Percentiles rank a stretch among this genome's conserved stretches.
phyloP scores from a whole-genome alignment of 495 filamentous ascomycete species.

The Neurospora pannonica region DNA sequence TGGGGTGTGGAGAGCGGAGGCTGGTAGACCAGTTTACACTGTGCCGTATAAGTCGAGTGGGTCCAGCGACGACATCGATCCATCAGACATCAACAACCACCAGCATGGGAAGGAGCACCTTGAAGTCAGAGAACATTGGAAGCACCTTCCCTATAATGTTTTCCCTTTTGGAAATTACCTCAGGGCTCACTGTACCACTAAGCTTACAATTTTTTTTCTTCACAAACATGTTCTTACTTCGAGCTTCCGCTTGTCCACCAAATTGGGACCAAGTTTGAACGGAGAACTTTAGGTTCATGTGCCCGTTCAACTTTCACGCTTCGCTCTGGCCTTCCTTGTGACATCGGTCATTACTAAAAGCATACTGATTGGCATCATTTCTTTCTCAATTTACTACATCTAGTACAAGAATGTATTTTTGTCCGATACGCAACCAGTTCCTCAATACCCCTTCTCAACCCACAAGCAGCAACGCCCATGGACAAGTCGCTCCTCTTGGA shows the following conservation, averaged over 20 bases:
- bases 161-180: not conserved
- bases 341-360: not conserved
- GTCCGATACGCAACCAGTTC: not conserved
- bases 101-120: not conserved
- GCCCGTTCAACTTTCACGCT: not conserved
- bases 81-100: not conserved
- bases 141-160: not conserved
- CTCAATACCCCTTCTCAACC: not conserved
- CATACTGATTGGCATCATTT: not conserved
- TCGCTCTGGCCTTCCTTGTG: not conserved
- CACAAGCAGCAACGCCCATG: not conserved
- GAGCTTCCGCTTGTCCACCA: not conserved
- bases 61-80: not conserved
- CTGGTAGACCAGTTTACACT: not conserved
- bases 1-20: not conserved
- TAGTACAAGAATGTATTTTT: not conserved
- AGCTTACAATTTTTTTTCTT: not conserved
- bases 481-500: not conserved
- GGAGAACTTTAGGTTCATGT: not conserved
- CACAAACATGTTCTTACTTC: not conserved
- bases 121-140: not conserved
- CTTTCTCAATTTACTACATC: not conserved
- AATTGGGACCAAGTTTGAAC: not conserved
- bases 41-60: not conserved
- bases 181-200: not conserved